A percentile compares a stretch with the other conserved stretches of the same genome.
phyloP scores from a whole-genome alignment of 257 asterid genomes.

The Marsdenia floribunda region DNA sequence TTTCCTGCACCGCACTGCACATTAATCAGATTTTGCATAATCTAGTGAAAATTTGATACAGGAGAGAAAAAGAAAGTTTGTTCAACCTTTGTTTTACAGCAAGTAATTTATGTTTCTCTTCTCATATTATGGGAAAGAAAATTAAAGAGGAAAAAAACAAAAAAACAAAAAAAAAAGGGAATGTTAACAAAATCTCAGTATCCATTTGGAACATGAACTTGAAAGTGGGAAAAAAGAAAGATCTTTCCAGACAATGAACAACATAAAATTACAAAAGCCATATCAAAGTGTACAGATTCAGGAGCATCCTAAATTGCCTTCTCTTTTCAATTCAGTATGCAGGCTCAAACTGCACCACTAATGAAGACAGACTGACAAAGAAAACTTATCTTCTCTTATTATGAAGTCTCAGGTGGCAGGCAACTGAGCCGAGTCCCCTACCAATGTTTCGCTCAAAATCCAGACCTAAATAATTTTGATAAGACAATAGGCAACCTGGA shows the following conservation, averaged over 20 bases:
- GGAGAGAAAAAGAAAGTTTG: no score
- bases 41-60: no score
- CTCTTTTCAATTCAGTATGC: slow-evolving; percentile 24
- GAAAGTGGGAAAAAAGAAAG: background rate
- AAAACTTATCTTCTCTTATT: slow-evolving; percentile 35
- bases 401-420: slow-evolving; percentile 23
- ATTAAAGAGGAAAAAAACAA: background rate
- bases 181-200: background rate
- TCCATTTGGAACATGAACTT: slow-evolving; percentile 4
- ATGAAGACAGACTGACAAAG: slow-evolving; percentile 16
- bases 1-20: no score
- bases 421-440: slow-evolving; percentile 21
- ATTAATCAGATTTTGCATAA: background rate
- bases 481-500: slow-evolving; percentile 22
- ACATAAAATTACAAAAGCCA: slow-evolving; percentile 34
- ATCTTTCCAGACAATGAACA: slow-evolving; percentile 14
- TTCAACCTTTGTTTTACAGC: no score
- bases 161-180: no score
- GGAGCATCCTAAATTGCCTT: slow-evolving; percentile 35
- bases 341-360: slow-evolving; percentile 25
- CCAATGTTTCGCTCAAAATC: slow-evolving; percentile 13
- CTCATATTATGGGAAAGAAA: background rate
- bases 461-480: slow-evolving; percentile 12
- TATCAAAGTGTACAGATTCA: slow-evolving; percentile 32
- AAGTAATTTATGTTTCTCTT: no score